Base-by-base conservation (phyloP, 257 asterid species). In the Avicennia marina region DNA sequence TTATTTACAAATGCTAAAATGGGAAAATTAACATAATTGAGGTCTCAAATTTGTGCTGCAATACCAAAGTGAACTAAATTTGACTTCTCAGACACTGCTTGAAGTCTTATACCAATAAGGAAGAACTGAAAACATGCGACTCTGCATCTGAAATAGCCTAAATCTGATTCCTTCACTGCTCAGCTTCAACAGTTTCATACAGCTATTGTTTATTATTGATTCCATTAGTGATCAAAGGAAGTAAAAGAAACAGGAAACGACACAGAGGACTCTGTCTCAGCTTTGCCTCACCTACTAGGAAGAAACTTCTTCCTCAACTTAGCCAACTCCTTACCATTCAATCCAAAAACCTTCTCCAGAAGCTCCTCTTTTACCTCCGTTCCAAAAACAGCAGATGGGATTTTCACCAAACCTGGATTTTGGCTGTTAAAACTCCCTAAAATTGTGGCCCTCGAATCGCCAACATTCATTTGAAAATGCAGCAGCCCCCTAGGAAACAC, bases 381-480 rank as follows among this genome's bases (percentile, higher is more conserved):
- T 56, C 94, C 94, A 68, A 89, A 89, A 45, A 85, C 67, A 47
- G 88, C 88, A 43, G 60, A 57, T 8, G 94, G 90, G 41, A 85
- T 72, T 52, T 68, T 83, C 69, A 85, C 81, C 25, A 50, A 50
- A 9, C 96, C 96, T 1, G 96, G 95, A 68, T 88, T 88, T 55
- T 88, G 86, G 72, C 95, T 81, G 26, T 83, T 74, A 21, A 85
- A 85, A 53, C 88, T 85, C 43, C 94, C 95, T 8, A 88, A 3
- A 47, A 85, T 79, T 1, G 94, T 68, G 0, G 95, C 94, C 0
- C 49, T 64, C 0, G 76, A 65, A 8, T 81, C 62, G 13, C 87
- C 94, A 2, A 85, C 47, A 19, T 85, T 89, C 96, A 85, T 81
- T 80, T 85, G 95, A 31, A 89, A 89, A 51, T 83, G 96, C 52